Conservation (phyloP, 2,329 filamentous ascomycete genomes). For the Tolypocladium capitatum region DNA sequence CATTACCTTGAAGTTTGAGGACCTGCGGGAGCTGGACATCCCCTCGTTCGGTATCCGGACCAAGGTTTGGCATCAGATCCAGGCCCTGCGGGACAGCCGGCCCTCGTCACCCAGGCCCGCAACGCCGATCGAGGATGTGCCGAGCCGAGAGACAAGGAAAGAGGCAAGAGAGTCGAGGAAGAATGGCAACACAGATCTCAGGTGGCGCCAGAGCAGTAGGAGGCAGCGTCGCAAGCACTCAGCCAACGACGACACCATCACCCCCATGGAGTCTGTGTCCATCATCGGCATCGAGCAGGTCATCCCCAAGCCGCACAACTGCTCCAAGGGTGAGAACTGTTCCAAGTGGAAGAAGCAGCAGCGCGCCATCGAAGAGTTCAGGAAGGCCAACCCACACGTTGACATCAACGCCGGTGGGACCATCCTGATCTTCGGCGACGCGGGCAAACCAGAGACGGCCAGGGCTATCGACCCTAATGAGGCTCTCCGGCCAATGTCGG, state of each 20-base stretch:
- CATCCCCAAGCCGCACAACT: conserved; percentile 71
- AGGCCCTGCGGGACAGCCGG: conserved; percentile 47
- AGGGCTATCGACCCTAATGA: conserved; percentile 41
- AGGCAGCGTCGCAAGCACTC: conserved; percentile 25
- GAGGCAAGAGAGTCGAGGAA: conserved; percentile 32
- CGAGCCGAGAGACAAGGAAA: conserved; percentile 34
- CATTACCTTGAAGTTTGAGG: conserved; percentile 83
- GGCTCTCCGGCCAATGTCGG: conserved; percentile 53
- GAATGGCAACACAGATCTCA: conserved; percentile 20
- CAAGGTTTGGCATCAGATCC: conserved; percentile 68
- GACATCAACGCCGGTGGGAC: conserved; percentile 44
- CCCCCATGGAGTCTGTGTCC: conserved; percentile 71
- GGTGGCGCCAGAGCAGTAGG: conserved; percentile 26
- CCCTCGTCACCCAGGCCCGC: conserved; percentile 37
- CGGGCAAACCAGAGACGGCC: conserved; percentile 60
- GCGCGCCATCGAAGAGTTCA: conserved; percentile 59
- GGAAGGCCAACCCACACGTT: conserved; percentile 58
- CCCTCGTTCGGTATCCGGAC: conserved; percentile 70
- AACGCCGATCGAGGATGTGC: conserved; percentile 49
- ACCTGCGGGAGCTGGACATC: conserved; percentile 69
- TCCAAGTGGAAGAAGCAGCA: conserved; percentile 72
- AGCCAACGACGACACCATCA: conserved; percentile 52
- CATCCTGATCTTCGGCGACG: conserved; percentile 66
- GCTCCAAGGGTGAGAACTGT: conserved; percentile 77
- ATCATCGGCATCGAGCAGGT: conserved; percentile 88